Conservation (phyloP, 805 yeast species). For the Cyberlindnera americana region DNA sequence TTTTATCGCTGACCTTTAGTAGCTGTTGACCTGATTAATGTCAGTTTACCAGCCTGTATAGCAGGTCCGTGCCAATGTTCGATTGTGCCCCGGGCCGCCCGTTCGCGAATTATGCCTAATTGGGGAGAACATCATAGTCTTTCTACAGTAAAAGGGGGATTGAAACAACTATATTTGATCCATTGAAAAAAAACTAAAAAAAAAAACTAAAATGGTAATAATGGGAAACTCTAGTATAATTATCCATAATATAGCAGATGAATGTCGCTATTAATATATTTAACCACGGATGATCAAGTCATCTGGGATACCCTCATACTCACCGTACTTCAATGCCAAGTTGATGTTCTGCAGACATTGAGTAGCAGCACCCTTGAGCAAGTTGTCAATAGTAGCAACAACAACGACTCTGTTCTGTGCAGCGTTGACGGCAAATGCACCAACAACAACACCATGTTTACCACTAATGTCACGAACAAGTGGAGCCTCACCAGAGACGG, state of each 20-base stretch:
- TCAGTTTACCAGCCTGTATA: no score
- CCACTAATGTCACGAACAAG: slow-evolving; percentile 87
- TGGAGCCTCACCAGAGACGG: slow-evolving; percentile 89
- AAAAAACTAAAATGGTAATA: no score
- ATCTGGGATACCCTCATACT: slow-evolving; percentile 91
- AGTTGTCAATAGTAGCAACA: slow-evolving; percentile 92
- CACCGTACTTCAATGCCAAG: slow-evolving; percentile 83
- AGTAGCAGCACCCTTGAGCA: slow-evolving; percentile 97
- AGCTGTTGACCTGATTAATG: background rate
- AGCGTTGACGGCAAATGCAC: slow-evolving; percentile 93
- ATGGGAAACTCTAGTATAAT: background rate
- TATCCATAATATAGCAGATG: background rate
- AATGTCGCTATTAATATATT: background rate
- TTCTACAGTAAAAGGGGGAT: no score
- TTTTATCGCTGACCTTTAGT: background rate
- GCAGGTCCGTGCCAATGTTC: no score
- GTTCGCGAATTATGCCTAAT: no score
- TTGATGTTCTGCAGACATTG: slow-evolving; percentile 97
- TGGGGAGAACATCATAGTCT: no score
- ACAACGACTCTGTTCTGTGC: slow-evolving; percentile 87
- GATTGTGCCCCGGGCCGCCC: no score
- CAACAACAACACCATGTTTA: slow-evolving; percentile 91
- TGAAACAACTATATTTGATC: no score
- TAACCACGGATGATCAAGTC: slow-evolving; percentile 41
- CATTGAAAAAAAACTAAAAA: no score